Conservation (phyloP, 805 yeast genomes). For the Candida coleopterorum region DNA sequence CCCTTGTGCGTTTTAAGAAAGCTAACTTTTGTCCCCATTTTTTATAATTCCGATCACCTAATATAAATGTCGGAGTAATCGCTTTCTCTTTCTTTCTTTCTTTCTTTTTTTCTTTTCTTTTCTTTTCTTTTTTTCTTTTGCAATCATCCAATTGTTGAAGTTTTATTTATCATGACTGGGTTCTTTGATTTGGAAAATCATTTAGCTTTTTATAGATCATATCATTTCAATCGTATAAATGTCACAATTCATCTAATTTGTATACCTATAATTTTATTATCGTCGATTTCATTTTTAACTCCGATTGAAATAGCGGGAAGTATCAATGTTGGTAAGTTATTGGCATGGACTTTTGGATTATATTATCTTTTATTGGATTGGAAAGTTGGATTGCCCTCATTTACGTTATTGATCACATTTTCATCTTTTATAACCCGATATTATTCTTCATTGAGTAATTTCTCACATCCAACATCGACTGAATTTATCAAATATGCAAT, state of each 20-base stretch:
- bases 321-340: slow-evolving; percentile 44
- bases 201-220: slow-evolving; percentile 41
- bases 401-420: slow-evolving; percentile 18
- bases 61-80: too few species aligned
- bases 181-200: slow-evolving; percentile 33
- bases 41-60: too few species aligned
- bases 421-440: slow-evolving; percentile 18
- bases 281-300: slow-evolving; percentile 42
- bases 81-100: too few species aligned
- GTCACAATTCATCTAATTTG: slow-evolving; percentile 73
- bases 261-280: slow-evolving; percentile 70
- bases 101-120: too few species aligned
- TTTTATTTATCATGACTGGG: slow-evolving; percentile 21
- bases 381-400: slow-evolving; percentile 30
- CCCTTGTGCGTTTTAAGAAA: too few species aligned
- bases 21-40: too few species aligned
- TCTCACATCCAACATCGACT: slow-evolving; percentile 3
- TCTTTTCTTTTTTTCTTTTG: too few species aligned
- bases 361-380: slow-evolving; percentile 61
- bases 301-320: slow-evolving; percentile 21
- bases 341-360: slow-evolving; percentile 44
- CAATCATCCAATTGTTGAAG: not conserved
- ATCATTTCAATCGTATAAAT: slow-evolving; percentile 54
- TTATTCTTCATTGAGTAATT: slow-evolving; percentile 14
- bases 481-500: slow-evolving; percentile 24